These are phyloP conservation scores for Pseudohalonectria lignicola DNA, from an alignment of 2,329 filamentous ascomycete genomes.

Conservation along the genomic window DNA sequence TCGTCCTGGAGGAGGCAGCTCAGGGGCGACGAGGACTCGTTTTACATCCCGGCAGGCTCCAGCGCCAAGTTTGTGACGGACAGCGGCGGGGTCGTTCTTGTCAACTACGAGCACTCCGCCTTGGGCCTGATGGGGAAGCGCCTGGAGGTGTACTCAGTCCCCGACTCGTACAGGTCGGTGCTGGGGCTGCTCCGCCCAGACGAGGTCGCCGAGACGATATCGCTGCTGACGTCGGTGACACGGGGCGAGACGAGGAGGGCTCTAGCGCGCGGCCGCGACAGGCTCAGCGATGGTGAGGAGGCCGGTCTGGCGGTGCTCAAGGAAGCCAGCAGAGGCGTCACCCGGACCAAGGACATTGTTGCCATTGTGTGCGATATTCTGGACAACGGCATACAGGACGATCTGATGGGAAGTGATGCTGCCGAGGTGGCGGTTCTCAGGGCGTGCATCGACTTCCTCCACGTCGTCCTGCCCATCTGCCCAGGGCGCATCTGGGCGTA, in stretches of 20 bases:
- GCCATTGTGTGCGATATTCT: slow-evolving; percentile 76
- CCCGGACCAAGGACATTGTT: slow-evolving; percentile 61
- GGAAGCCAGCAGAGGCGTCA: slow-evolving; percentile 44
- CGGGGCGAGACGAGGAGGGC: slow-evolving; percentile 33
- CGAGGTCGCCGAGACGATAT: slow-evolving; percentile 62
- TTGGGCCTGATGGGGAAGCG: slow-evolving; percentile 70
- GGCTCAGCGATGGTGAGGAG: slow-evolving; percentile 12
- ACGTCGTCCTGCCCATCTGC: slow-evolving; percentile 59
- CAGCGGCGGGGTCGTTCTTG: slow-evolving; percentile 61
- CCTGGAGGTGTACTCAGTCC: slow-evolving; percentile 54
- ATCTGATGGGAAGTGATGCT: slow-evolving; percentile 44
- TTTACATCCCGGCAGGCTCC: slow-evolving; percentile 56
- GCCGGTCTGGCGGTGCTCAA: slow-evolving; percentile 38
- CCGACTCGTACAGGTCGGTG: slow-evolving; percentile 40
- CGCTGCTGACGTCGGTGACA: slow-evolving; percentile 62
- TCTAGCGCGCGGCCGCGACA: slow-evolving; percentile 9
- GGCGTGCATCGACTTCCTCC: slow-evolving; percentile 71
- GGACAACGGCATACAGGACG: slow-evolving; percentile 56
- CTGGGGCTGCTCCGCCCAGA: slow-evolving; percentile 45
- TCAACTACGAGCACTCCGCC: slow-evolving; percentile 71
- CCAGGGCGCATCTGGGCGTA: slow-evolving; percentile 87
- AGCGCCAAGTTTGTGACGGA: slow-evolving; percentile 67
- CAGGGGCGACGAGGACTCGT: slow-evolving; percentile 33
- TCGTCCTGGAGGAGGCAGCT: slow-evolving; percentile 31
- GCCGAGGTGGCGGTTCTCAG: slow-evolving; percentile 54